Evolutionary conservation across 306 rosid species (phyloP), one percentile per base, ranked within the genome.

Genomic region (Ochetophila trinervis): DNA sequence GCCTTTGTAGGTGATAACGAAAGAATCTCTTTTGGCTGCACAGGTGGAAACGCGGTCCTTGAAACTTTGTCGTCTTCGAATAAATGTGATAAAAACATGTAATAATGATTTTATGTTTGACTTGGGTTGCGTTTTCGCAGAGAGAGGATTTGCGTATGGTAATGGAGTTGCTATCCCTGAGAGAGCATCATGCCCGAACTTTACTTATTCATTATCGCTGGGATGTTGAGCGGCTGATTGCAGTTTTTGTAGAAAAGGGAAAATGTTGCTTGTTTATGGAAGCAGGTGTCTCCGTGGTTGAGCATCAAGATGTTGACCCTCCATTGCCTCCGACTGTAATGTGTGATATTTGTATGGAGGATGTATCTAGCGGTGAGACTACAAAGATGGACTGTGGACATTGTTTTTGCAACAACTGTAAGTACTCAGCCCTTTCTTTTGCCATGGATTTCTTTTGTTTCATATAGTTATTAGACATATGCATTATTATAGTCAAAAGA

Each of bases 361-460:
- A 86, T 48, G 74, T 90, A 55, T 79, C 92, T 47, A 51, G 85
- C 53, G 49, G 57, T 40, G 87, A 87, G 64, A 62, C 88, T 37
- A 88, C 99, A 36, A 86, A 81, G 74, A 85, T 87, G 96, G 97
- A 88, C 58, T 94, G 99, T 57, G 91, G 96, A 62, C 99, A 93
- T 82, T 79, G 91, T 82, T 93, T 80, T 79, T 93, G 97, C 88
- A 93, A 93, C 70, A 34, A 23, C 61, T 93, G 99, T 90, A 84
- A 84, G 97, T 76, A 21, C 61, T 63, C 36, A 16, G 8, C 42
- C 34, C 44, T 75, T 58, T 57, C 56, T 62, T 45, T 16, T 15
- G 47, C 52, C 16, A 17, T 42, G 45, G 45, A 40, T 17, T 54
- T 40, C 1, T 23, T n/a, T n/a, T 35, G 40, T 4, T 27, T 36